Percentiles rank a stretch among this genome's conserved stretches.
These are phyloP conservation scores for Camelina sativa DNA, from an alignment of 345 rosid species.

Conservation along the genomic window DNA sequence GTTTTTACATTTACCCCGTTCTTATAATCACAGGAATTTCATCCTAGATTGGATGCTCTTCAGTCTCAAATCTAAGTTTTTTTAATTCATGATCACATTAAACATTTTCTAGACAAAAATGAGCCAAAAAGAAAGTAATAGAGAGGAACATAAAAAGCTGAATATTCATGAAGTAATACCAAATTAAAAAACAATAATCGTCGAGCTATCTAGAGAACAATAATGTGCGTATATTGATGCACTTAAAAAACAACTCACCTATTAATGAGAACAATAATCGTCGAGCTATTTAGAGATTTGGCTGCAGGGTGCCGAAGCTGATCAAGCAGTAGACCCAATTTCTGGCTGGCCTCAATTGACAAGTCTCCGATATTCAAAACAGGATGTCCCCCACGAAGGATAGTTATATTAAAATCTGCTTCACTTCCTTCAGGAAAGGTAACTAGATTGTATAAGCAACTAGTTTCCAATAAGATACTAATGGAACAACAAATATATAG, in stretches of 20 bases:
- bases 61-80: conserved; percentile 20
- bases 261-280: conserved; percentile 72
- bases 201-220: too few relatives aligned
- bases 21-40: conserved; percentile 3
- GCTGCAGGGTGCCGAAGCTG: conserved; percentile 88
- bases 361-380: conserved; percentile 81
- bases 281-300: conserved; percentile 69
- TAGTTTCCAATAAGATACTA: conserved; percentile 6
- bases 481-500: conserved; percentile 4
- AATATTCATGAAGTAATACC: background rate
- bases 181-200: too few relatives aligned
- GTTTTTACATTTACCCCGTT: conserved; percentile 2
- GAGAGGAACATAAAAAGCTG: conserved; percentile 13
- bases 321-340: conserved; percentile 83
- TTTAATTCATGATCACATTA: conserved; percentile 21
- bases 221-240: too few relatives aligned
- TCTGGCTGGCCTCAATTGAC: conserved; percentile 88
- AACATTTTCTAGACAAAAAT: conserved; percentile 18
- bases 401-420: conserved; percentile 73
- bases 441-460: conserved; percentile 40
- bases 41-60: conserved; percentile 26
- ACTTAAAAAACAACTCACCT: conserved; percentile 47
- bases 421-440: conserved; percentile 53
- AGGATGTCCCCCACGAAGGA: conserved; percentile 93
- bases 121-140: conserved; percentile 1